phyloP scores from a whole-genome alignment of 1,284 basidiomycete species.

The Flammula alnicola region DNA sequence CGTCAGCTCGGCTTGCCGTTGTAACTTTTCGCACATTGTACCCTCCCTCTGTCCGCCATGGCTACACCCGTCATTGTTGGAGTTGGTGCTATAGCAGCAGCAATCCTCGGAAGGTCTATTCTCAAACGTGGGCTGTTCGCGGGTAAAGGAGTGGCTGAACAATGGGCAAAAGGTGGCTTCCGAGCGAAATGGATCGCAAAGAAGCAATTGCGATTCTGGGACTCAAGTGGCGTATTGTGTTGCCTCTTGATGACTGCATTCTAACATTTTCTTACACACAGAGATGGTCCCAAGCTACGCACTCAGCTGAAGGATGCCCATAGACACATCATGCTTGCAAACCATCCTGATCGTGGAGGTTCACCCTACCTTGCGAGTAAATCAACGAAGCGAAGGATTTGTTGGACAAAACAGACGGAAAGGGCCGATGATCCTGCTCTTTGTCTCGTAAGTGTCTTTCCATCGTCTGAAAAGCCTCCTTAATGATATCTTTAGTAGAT shows the following conservation, averaged over 20 bases:
- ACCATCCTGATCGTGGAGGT: slow-evolving; percentile 96
- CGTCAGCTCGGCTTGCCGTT: too few relatives aligned
- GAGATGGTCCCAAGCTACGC: slow-evolving; percentile 77
- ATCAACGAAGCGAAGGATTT: slow-evolving; percentile 80
- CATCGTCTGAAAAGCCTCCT: neutral
- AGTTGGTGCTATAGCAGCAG: slow-evolving; percentile 80
- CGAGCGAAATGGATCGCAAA: slow-evolving; percentile 92
- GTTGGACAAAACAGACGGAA: slow-evolving; percentile 24
- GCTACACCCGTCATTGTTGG: slow-evolving; percentile 79
- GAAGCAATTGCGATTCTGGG: slow-evolving; percentile 93
- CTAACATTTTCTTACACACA: slow-evolving; percentile 37
- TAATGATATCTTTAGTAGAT: neutral
- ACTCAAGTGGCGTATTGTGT: slow-evolving; percentile 65
- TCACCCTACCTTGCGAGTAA: slow-evolving; percentile 96
- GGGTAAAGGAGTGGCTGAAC: slow-evolving; percentile 69
- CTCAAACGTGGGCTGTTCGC: slow-evolving; percentile 60
- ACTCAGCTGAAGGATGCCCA: slow-evolving; percentile 87
- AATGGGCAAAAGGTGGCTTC: slow-evolving; percentile 96
- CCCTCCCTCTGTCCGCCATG: too few relatives aligned
- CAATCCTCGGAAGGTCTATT: slow-evolving; percentile 75
- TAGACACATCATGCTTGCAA: slow-evolving; percentile 91
- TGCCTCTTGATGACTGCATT: slow-evolving; percentile 6
- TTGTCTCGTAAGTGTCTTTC: slow-evolving; percentile 1
- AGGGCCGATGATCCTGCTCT: slow-evolving; percentile 14
- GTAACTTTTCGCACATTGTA: too few relatives aligned